Conservation (phyloP, 2,329 filamentous ascomycete species). For the Paraphaeosphaeria minitans region DNA sequence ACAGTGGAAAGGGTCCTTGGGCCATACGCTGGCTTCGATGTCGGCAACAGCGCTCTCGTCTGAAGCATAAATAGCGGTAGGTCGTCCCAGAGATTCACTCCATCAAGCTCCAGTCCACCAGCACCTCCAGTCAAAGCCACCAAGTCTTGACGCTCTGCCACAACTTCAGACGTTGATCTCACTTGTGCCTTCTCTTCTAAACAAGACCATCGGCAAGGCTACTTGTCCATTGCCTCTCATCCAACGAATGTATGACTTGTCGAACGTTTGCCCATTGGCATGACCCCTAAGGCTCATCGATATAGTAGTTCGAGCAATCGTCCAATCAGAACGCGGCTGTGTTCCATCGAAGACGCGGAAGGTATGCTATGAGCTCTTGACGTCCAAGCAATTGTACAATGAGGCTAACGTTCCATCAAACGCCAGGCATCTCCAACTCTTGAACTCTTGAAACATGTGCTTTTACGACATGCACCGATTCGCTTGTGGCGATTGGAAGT, state of each 20-base stretch:
- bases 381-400: conserved; percentile 35
- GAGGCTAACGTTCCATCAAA: conserved; percentile 37
- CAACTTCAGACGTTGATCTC: conserved; percentile 38
- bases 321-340: conserved; percentile 30
- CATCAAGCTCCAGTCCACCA: conserved; percentile 37
- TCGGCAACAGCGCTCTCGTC: conserved; percentile 29
- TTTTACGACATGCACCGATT: conserved; percentile 92
- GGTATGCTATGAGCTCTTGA: conserved; percentile 34
- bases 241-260: conserved; percentile 43
- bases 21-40: conserved; percentile 30
- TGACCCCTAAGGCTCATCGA: conserved; percentile 39
- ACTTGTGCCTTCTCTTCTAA: conserved; percentile 29
- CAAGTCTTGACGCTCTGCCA: conserved; percentile 29
- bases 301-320: conserved; percentile 23
- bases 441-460: conserved; percentile 69
- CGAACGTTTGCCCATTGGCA: conserved; percentile 25
- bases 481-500: conserved; percentile 89
- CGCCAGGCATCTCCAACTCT: conserved; percentile 36
- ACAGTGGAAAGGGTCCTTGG: conserved; percentile 38
- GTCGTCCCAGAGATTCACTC: conserved; percentile 27
- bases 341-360: conserved; percentile 29
- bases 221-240: conserved; percentile 25
- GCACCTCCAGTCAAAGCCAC: conserved; percentile 37
- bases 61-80: conserved; percentile 50
- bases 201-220: conserved; percentile 17